These are phyloP conservation scores for Paecilomyces sp. DNA, from an alignment of 2,329 filamentous ascomycete species.

Conservation along the genomic window DNA sequence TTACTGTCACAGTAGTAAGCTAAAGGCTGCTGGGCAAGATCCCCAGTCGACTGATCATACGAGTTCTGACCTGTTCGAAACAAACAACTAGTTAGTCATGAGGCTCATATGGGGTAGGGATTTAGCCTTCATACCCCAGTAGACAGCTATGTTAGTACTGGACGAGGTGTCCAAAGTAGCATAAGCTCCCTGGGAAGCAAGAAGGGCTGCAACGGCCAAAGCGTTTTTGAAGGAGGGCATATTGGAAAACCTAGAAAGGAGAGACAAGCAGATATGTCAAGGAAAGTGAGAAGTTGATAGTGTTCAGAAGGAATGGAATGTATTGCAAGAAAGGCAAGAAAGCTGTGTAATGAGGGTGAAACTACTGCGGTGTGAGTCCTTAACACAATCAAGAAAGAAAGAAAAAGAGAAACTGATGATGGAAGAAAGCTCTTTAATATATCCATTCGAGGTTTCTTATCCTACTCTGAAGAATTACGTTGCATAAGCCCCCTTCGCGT, in stretches of 20 bases:
- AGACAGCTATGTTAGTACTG: conserved; percentile 53
- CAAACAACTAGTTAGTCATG: not conserved
- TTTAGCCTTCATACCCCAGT: conserved; percentile 47
- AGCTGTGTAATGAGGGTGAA: not conserved
- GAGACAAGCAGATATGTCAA: not conserved
- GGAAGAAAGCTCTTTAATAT: not conserved
- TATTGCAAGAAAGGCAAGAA: not conserved
- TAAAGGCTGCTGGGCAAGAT: conserved; percentile 48
- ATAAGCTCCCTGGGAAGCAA: conserved; percentile 24
- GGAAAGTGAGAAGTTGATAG: not conserved
- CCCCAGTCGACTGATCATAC: conserved; percentile 37
- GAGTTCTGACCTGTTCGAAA: conserved; percentile 53
- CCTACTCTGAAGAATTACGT: not conserved
- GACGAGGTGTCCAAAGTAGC: conserved; percentile 40
- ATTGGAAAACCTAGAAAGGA: conserved; percentile 1
- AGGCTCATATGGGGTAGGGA: too few species aligned
- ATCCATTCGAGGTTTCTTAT: not conserved
- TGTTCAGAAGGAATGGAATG: not conserved
- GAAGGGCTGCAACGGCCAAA: conserved; percentile 9
- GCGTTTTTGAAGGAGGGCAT: conserved; percentile 21
- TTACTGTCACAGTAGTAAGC: conserved; percentile 54
- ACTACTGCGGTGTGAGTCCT: not conserved
- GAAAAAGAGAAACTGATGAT: not conserved
- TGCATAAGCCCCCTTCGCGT: not conserved
- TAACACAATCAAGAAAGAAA: not conserved